These are phyloP conservation scores for Calocybe cyanea DNA, from an alignment of 768 basidiomycete species.

Conservation along the genomic window DNA sequence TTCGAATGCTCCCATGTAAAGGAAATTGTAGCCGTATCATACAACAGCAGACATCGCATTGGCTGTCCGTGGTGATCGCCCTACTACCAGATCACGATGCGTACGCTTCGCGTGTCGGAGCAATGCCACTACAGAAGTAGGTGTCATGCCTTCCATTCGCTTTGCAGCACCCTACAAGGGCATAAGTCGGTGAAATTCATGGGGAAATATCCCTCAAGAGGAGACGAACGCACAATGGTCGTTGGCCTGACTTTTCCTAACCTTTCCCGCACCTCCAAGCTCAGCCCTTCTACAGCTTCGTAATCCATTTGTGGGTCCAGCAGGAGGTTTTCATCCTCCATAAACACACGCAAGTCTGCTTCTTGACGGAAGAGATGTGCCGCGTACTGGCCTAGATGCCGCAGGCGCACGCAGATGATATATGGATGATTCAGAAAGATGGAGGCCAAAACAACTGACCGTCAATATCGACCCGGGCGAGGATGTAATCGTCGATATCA, in stretches of 20 bases:
- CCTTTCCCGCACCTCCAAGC: constrained; percentile 70
- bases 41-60: no score
- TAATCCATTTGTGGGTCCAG: constrained; percentile 77
- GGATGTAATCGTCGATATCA: constrained; percentile 44
- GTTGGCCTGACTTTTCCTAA: constrained; percentile 58
- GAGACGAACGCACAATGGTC: constrained; percentile 43
- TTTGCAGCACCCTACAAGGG: constrained; percentile 76
- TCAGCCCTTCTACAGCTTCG: constrained; percentile 57
- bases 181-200: background rate
- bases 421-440: background rate
- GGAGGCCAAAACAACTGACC: constrained; percentile 36
- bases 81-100: constrained; percentile 6
- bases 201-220: background rate
- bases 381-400: constrained; percentile 51
- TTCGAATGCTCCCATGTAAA: no score
- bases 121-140: constrained; percentile 64
- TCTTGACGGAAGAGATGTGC: constrained; percentile 67
- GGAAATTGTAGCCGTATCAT: no score
- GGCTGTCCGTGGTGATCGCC: no score
- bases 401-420: background rate
- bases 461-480: constrained; percentile 66
- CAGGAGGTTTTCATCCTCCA: constrained; percentile 68
- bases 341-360: constrained; percentile 70
- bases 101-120: constrained; percentile 59
- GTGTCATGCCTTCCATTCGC: constrained; percentile 93